Base-by-base conservation (phyloP, 305 asterid species). In the Striga hermonthica region DNA sequence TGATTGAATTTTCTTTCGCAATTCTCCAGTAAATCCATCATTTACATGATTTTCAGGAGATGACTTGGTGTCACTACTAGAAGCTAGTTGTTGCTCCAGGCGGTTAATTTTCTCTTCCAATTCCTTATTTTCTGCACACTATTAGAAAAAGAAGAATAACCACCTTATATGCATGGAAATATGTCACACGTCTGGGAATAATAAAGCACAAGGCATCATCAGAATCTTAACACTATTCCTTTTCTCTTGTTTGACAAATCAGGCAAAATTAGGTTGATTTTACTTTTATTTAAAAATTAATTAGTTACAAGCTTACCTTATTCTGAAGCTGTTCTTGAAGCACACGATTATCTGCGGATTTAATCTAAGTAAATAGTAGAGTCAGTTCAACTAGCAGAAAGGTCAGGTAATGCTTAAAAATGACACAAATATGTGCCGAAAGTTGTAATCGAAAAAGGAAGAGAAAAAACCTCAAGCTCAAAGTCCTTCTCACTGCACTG, bases 291-390 rank as follows among this genome's bases (percentile, higher is more conserved):
- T 22, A 22, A 22, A 22, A 22, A 22, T 22, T 0, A 41, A 54
- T 56, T 53, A 37, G 6, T 36, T 14, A 62, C 47, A 38, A 49
- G n/a, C 16, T 65, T 48, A 94, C 99, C 96, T 91, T 91, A 76
- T 77, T 87, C 78, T 84, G 91, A 68, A 91, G 85, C 82, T 94
- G 98, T 67, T 91, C 98, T 71, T 87, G 99, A 69, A 94, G 95
- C 56, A 94, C 77, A 63, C 97, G 93, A 71, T 94, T 94, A 72
- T 91, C 99, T 9, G 99, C 99, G 10, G 96, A 79, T 76, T 77
- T 94, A 62, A 94, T 85, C 99, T 22, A 57, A 9, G 48, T 6
- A 37, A 72, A 62, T 12, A 5, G 39, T 45, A 39, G 10, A 55
- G 55, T 62, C 8, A 13, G 28, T 22, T 22, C 2, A 22, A 22